Evolutionary conservation across 345 rosid genomes (phyloP).

Genomic region (Heritiera fomes): DNA sequence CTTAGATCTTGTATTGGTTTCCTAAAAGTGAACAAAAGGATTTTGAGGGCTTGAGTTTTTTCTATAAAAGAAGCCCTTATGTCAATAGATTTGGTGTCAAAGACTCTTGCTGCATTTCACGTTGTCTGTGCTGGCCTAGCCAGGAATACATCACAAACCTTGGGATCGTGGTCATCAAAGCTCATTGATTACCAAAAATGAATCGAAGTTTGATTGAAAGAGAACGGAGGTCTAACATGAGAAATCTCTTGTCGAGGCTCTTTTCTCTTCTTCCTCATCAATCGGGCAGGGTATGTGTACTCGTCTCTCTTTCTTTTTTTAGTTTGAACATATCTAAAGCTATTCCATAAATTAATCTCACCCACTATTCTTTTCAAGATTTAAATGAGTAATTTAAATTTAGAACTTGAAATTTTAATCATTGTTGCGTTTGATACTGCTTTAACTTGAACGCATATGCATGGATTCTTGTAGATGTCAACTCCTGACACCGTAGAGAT

Average conservation of each 20-base stretch:
- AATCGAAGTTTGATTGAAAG: conserved; percentile 21
- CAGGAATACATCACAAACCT: not conserved
- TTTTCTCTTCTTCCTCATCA: conserved; percentile 24
- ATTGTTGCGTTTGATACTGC: not conserved
- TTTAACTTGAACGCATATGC: not conserved
- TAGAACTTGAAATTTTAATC: too few relatives aligned
- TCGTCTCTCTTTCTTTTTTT: not conserved
- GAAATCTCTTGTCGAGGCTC: conserved; percentile 11
- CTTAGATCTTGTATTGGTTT: too few relatives aligned
- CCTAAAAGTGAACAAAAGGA: too few relatives aligned
- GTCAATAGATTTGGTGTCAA: too few relatives aligned
- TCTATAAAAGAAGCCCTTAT: not conserved
- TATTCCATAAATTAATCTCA: too few relatives aligned
- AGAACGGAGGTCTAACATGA: conserved; percentile 25
- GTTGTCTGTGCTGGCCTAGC: too few relatives aligned
- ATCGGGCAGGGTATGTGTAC: not conserved
- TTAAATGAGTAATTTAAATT: too few relatives aligned
- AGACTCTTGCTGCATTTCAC: not conserved
- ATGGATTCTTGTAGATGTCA: not conserved
- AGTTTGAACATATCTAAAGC: too few relatives aligned
- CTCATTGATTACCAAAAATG: not conserved
- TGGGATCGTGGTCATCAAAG: not conserved
- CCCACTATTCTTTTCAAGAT: too few relatives aligned
- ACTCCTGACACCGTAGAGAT: not conserved
- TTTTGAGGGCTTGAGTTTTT: not conserved